Evolutionary conservation across 192 early-diverging fungal species (phyloP), one percentile per base, ranked within the genome.

Genomic region (Coemansia reversa): DNA sequence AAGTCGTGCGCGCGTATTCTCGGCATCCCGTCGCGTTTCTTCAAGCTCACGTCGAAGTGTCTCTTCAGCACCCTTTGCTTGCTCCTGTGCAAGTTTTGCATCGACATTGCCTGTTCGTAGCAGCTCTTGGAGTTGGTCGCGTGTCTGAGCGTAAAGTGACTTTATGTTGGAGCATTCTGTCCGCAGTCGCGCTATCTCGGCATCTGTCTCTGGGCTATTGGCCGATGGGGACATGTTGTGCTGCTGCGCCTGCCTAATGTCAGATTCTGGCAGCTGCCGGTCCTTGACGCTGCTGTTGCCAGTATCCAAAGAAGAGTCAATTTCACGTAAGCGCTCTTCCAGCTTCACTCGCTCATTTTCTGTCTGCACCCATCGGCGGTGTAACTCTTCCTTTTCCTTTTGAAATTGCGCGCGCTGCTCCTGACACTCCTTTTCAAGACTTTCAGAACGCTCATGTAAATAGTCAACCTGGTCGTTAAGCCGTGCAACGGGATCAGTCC

Each of bases 101-200:
- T 76, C 74, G 30, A 68, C 55, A 25, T 66, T 67, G 50, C 68
- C 68, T 20, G 54, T 47, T n/a, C 49, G 22, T 5, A 74, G 63
- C 29, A 74, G 67, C 35, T 74, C 76, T 25, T 79, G 76, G 19
- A 79, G 71, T 58, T 79, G 76, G 65, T 79, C 76, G 54, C 76
- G 76, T 0, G 76, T 79, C 72, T 79, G 76, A 3, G 71, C 66
- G 29, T 79, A 79, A 0, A 79, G 65, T 56, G 76, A 79, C 61
- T 74, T 74, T 51, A 74, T 74, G 45, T 79, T 79, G 55, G 67
- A 49, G 52, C 63, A 69, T 19, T 79, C 76, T 0, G 71, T 60
- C 9, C 66, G 76, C 64, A 79, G 58, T 12, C 68, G 61, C 27
- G 73, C 63, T 3, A 51, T 23, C 23, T 75, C 70, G 0, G 33